Conservation (phyloP, 75 land plant genomes). For the Picea glauca region DNA sequence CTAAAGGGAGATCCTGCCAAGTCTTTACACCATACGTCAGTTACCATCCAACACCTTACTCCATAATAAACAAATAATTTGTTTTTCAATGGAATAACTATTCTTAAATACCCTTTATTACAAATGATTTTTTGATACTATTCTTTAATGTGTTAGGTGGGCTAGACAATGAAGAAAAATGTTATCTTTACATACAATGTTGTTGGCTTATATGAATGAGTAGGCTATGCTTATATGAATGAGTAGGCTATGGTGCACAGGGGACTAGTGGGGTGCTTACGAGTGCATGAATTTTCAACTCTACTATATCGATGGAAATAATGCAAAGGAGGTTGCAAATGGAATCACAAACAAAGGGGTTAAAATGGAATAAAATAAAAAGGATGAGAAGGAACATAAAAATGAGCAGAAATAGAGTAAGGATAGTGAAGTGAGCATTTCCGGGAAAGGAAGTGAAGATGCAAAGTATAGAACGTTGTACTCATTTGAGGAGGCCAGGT, state of each 20-base stretch:
- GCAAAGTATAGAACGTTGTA: conserved; percentile 56
- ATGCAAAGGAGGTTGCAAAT: not conserved
- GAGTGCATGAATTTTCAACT: no score
- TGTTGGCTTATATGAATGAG: conserved; percentile 36
- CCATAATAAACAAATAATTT: no score
- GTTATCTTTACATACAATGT: conserved; percentile 97
- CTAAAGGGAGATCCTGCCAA: no score
- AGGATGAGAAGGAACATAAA: not conserved
- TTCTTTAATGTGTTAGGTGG: no score
- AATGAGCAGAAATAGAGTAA: not conserved
- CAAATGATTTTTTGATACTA: no score
- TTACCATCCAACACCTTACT: no score
- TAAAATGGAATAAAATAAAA: conserved; percentile 7
- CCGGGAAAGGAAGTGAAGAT: conserved; percentile 49
- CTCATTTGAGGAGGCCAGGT: conserved; percentile 43
- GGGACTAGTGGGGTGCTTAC: conserved; percentile 72
- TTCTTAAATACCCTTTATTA: no score
- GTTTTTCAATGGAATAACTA: no score
- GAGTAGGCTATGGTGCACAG: conserved; percentile 87
- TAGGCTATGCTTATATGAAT: conserved; percentile 76
- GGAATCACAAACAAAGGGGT: not conserved
- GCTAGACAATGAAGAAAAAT: conserved; percentile 50
- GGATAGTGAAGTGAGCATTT: conserved; percentile 23
- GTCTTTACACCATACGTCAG: no score
- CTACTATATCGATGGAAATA: not conserved